These are phyloP conservation scores for Parmelia sp. DNA, from an alignment of 495 filamentous ascomycete species.

Conservation along the genomic window DNA sequence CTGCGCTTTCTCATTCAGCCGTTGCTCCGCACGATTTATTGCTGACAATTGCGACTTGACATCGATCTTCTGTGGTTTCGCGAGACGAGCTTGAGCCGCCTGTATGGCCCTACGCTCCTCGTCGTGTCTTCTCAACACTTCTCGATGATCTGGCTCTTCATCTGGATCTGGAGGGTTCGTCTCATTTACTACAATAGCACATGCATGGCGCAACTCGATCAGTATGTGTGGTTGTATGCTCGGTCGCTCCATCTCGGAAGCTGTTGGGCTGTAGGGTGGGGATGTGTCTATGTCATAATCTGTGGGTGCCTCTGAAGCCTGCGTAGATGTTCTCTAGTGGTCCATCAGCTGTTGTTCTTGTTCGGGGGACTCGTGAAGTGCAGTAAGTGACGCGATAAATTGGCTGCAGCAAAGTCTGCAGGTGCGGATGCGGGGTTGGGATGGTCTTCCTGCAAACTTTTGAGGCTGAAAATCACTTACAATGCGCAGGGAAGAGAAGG, in stretches of 20 bases:
- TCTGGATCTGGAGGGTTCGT: conserved; percentile 27
- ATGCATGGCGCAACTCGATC: conserved; percentile 23
- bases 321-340: conserved; percentile 16
- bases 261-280: conserved; percentile 28
- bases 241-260: conserved; percentile 27
- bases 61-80: conserved; percentile 18
- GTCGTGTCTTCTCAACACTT: conserved; percentile 22
- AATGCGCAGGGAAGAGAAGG: conserved; percentile 21
- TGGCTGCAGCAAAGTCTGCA: not conserved
- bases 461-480: conserved; percentile 13
- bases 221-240: conserved; percentile 12
- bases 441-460: not conserved
- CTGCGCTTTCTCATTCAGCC: conserved; percentile 10
- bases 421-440: not conserved
- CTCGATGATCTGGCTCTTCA: conserved; percentile 25
- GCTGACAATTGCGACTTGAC: conserved; percentile 12
- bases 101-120: conserved; percentile 20
- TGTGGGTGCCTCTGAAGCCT: conserved; percentile 11
- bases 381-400: not conserved
- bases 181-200: conserved; percentile 26
- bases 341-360: conserved; percentile 11
- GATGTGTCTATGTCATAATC: conserved; percentile 27
- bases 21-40: conserved; percentile 12
- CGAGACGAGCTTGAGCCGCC: conserved; percentile 12
- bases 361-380: not conserved